Evolutionary conservation across 192 early-diverging fungal genomes (phyloP).

Genomic region (Chytriomyces confervae): DNA sequence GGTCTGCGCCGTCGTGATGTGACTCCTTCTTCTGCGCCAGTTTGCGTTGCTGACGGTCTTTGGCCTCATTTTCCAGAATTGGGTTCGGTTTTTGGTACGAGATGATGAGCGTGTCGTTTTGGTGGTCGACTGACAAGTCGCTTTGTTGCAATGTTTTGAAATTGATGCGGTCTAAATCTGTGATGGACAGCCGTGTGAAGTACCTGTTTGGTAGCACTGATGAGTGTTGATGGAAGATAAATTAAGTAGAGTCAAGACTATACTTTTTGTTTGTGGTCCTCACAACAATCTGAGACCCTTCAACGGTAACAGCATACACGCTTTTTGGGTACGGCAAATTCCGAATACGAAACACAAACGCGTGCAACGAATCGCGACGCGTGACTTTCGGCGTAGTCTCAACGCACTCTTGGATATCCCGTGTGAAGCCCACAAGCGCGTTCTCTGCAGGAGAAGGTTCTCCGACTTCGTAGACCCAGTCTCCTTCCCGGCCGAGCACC

Average conservation of each 20-base stretch:
- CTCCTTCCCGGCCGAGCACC: constrained; percentile 10
- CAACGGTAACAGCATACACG: constrained; percentile 21
- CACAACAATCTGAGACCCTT: constrained; percentile 33
- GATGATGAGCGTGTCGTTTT: constrained; percentile 31
- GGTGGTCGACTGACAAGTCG: constrained; percentile 1
- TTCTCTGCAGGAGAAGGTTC: constrained; percentile 10
- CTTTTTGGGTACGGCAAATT: constrained; percentile 34
- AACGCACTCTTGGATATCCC: constrained; percentile 3
- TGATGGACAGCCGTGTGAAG: constrained; percentile 21
- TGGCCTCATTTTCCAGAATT: constrained; percentile 27
- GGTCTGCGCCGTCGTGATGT: not conserved
- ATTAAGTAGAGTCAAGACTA: not conserved
- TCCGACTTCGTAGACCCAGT: constrained; percentile 35
- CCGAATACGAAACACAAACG: constrained; percentile 40
- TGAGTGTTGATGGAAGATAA: not conserved
- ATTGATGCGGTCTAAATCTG: constrained; percentile 27
- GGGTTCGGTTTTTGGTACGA: constrained; percentile 22
- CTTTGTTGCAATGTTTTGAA: not conserved
- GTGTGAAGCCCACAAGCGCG: not conserved
- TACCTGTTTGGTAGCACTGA: constrained; percentile 12
- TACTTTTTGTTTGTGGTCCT: constrained; percentile 47
- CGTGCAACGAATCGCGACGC: constrained; percentile 28
- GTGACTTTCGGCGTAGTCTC: constrained; percentile 16
- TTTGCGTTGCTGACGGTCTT: constrained; percentile 17
- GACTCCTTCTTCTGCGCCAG: not conserved